Evolutionary conservation across 805 yeast genomes (phyloP).

Genomic region (Kuraishia ogatae): DNA sequence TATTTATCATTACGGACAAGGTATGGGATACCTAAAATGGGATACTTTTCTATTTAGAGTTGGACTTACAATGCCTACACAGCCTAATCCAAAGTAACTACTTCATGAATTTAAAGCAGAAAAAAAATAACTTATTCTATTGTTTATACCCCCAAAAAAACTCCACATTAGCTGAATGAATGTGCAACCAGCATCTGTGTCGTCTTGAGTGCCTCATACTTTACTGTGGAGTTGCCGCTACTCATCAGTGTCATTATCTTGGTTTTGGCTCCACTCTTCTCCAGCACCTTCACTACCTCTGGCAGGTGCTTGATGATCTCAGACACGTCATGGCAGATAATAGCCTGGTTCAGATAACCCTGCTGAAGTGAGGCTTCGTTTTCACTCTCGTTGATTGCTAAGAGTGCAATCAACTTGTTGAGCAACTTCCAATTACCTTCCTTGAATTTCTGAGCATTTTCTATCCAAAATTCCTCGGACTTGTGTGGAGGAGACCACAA

Average conservation of each 20-base stretch:
- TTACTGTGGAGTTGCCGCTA: constrained; percentile 75
- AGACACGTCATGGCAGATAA: constrained; percentile 60
- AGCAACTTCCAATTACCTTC: constrained; percentile 69
- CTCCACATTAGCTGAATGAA: constrained; percentile 34
- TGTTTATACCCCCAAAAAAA: background rate
- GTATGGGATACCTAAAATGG: background rate
- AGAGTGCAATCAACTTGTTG: constrained; percentile 47
- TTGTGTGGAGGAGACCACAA: constrained; percentile 91
- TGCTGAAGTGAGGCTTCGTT: constrained; percentile 18
- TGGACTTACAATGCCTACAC: background rate
- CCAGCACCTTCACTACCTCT: constrained; percentile 46
- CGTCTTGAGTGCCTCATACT: constrained; percentile 90
- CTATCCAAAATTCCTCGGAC: constrained; percentile 84
- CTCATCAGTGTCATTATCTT: constrained; percentile 80
- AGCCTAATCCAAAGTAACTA: background rate
- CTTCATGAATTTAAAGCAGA: background rate
- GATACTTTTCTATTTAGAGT: background rate
- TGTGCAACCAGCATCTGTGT: constrained; percentile 92
- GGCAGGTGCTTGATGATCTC: constrained; percentile 54
- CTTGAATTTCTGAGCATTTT: constrained; percentile 68
- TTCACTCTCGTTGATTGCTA: constrained; percentile 26
- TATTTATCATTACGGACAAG: background rate
- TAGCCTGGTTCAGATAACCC: constrained; percentile 35
- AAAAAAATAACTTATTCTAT: background rate
- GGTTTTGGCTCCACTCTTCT: constrained; percentile 56